Conservation (phyloP, 305 asterid genomes). For the Plantago rigida region DNA sequence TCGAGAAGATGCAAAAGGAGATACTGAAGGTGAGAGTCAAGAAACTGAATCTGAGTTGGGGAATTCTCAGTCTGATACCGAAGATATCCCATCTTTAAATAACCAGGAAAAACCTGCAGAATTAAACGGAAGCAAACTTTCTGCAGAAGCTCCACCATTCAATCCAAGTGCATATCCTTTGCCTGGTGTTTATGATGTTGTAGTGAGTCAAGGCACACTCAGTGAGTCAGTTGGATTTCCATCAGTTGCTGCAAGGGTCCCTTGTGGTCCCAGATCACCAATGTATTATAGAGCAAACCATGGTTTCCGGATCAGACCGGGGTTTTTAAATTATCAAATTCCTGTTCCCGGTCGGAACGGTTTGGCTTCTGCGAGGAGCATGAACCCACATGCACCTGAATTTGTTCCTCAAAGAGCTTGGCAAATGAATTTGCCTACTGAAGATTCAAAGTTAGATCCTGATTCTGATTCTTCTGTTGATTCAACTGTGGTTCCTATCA, state of each 20-base stretch:
- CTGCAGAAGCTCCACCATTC: conserved; percentile 92
- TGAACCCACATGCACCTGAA: conserved; percentile 98
- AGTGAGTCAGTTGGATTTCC: conserved; percentile 64
- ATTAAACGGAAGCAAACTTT: conserved; percentile 81
- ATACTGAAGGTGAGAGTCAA: conserved; percentile 35
- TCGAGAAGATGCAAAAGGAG: conserved; percentile 42
- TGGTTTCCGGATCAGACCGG: conserved; percentile 49
- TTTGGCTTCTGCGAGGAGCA: conserved; percentile 40
- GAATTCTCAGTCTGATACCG: conserved; percentile 40
- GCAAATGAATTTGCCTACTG: conserved; percentile 40
- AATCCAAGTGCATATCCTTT: conserved; percentile 67
- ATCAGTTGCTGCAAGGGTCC: conserved; percentile 80
- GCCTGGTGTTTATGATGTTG: conserved; percentile 58
- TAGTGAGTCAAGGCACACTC: conserved; percentile 52
- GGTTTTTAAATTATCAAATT: conserved; percentile 49
- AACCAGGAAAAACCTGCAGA: conserved; percentile 51
- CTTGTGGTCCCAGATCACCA: conserved; percentile 91
- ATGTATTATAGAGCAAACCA: conserved; percentile 64
- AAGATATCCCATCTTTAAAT: conserved; percentile 37
- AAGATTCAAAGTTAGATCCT: conserved; percentile 36
- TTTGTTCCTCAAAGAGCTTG: conserved; percentile 71
- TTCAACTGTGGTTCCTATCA: conserved; percentile 34
- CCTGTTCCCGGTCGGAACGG: conserved; percentile 44
- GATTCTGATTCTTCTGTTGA: conserved; percentile 41
- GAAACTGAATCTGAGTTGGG: conserved; percentile 39